Conservation (phyloP, 164 flowering plant genomes). For the Tetracentron sinense region DNA sequence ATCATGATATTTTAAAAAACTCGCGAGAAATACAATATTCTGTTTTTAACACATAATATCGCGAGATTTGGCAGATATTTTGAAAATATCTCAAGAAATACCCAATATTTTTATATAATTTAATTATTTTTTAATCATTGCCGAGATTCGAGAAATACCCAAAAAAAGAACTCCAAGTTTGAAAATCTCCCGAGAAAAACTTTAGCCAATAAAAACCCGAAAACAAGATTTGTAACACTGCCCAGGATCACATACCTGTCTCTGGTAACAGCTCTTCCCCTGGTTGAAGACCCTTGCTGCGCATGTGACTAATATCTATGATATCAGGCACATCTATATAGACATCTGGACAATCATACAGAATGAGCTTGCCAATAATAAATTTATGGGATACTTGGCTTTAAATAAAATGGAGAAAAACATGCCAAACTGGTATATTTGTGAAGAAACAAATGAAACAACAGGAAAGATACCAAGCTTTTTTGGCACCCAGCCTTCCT, state of each 20-base stretch:
- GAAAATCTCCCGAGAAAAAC: too few species aligned
- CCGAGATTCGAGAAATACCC: too few species aligned
- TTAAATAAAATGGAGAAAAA: neutral
- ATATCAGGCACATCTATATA: slow-evolving; percentile 93
- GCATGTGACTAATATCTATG: slow-evolving; percentile 89
- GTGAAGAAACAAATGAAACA: slow-evolving; percentile 4
- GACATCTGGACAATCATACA: slow-evolving; percentile 59
- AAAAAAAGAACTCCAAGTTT: too few species aligned
- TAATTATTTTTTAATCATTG: too few species aligned
- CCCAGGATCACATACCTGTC: slow-evolving; percentile 42
- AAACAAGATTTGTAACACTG: neutral
- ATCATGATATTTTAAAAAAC: too few species aligned
- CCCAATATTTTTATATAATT: too few species aligned
- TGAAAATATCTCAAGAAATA: too few species aligned
- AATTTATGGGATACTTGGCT: neutral
- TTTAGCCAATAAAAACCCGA: too few species aligned
- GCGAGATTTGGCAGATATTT: too few species aligned
- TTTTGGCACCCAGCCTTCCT: slow-evolving; percentile 98
- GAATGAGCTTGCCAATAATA: slow-evolving; percentile 1
- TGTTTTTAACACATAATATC: too few species aligned
- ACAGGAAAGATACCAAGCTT: slow-evolving; percentile 64
- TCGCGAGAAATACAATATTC: too few species aligned
- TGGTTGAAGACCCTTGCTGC: slow-evolving; percentile 90
- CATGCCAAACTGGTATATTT: neutral
- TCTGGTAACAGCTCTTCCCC: slow-evolving; percentile 96